These are phyloP conservation scores for Penicillium flavigenum DNA, from an alignment of 495 filamentous ascomycete species.

Conservation along the genomic window DNA sequence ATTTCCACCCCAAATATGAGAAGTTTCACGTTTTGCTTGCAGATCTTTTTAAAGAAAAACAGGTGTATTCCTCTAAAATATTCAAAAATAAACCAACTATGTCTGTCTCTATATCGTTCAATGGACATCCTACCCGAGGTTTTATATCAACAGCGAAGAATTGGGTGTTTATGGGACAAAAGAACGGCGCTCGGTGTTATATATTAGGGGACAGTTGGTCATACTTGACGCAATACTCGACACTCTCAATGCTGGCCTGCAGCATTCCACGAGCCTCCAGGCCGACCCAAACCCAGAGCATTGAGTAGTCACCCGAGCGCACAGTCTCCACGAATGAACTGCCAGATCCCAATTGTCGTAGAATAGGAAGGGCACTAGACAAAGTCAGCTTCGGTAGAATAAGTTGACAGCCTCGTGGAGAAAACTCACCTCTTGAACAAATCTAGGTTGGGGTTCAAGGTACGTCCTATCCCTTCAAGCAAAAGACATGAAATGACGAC, in stretches of 20 bases:
- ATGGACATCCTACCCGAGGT: neutral
- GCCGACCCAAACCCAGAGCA: constrained; percentile 92
- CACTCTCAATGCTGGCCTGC: constrained; percentile 83
- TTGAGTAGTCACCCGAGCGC: constrained; percentile 75
- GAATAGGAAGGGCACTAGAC: constrained; percentile 79
- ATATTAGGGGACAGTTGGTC: constrained; percentile 81
- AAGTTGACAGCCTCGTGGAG: neutral
- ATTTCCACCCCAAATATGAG: neutral
- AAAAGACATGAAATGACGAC: constrained; percentile 94
- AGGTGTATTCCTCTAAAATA: neutral
- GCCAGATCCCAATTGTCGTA: constrained; percentile 80
- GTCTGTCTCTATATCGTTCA: neutral
- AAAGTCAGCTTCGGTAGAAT: constrained; percentile 7
- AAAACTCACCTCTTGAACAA: constrained; percentile 70
- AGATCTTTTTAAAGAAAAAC: neutral
- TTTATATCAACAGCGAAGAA: constrained; percentile 8
- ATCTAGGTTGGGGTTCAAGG: constrained; percentile 81
- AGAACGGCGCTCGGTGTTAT: constrained; percentile 34
- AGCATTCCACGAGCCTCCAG: constrained; percentile 85
- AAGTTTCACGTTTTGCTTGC: neutral
- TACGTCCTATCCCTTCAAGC: constrained; percentile 90
- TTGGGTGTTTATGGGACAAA: constrained; percentile 13
- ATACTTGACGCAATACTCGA: constrained; percentile 81
- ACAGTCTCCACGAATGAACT: constrained; percentile 47
- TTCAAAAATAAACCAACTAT: neutral